Base-by-base conservation (phyloP, 768 basidiomycete genomes). In the Mycena pura region DNA sequence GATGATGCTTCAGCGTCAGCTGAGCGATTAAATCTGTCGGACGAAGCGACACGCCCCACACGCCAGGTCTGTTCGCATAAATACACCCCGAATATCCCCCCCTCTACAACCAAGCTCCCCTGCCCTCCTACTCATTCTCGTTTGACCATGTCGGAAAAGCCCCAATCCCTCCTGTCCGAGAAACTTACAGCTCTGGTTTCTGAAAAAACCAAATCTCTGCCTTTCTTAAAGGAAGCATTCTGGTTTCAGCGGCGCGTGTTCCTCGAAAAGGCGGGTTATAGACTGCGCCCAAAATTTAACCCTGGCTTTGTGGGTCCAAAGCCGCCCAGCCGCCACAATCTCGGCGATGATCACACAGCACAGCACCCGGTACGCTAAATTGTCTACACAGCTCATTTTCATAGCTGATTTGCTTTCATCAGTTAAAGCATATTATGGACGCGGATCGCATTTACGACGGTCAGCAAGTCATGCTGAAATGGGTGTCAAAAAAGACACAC, bases 211-310 rank as follows among this genome's bases (percentile, higher is more conserved):
- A 62, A 64, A 52, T 22, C 43, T 19, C 10, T 22, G 19, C 15
- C 39, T 6, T 29, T 15, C 43, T 48, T 49, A 24, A 64, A 51
- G 40, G 63, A 64, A 51, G 53, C 49, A 3, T 64, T 64, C 44
- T 64, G 63, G 63, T 60, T 64, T 43, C 48, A 64, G 43, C 63
- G 54, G 15, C 63, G 59, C 39, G 38, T 45, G 2, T 65, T 65
- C 38, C 64, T 65, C 19, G 64, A 62, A 29, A 58, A 59, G 11
- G 60, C 64, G 2, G 64, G 64, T 27, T 65, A 65, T 24, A 17
- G 45, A 9, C 60, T 65, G 22, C 64, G 60, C 48, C 50, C 60
- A 25, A 62, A 62, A 46, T 65, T 62, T 34, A 39, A 62, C 38
- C 49, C 44, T 5, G 51, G 49, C 19, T 60, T 60, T 22, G 57